Base-by-base conservation (phyloP, 1,139 yeast genomes). In the Hansenula lynferdii region DNA sequence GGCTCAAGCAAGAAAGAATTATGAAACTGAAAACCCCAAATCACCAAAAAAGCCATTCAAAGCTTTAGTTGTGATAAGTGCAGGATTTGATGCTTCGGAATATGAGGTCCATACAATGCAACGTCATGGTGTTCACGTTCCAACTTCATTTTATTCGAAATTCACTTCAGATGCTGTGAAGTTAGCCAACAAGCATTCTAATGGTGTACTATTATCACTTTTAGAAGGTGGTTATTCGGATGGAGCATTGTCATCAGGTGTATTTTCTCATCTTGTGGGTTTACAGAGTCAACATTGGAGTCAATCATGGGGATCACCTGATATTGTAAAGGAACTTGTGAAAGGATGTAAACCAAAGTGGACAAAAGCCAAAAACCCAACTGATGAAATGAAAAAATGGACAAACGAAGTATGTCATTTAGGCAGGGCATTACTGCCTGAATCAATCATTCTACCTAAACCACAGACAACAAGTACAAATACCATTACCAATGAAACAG, bases 81-180 rank as follows among this genome's bases (percentile, higher is more conserved):
- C 96, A 1, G 96, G 96, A 3, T 86, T 86, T 57, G 96, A 86
- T 62, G 95, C 95, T 3, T 81, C 87, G 21, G 96, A 86, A 57
- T 80, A 77, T 56, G 96, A 86, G 55, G 80, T 81, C 42, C 77
- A 78, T 17, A 77, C 80, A 42, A 86, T 86, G 96, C 95, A 86
- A 60, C 69, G 96, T 42, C 96, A 86, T 55, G 81, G 81, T 0
- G 86, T 83, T 25, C 80, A 82, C 49, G 90, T 86, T 5, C 96
- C 96, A 5, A 85, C 95, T 0, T 75, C 82, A 21, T 86, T 86
- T 57, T 86, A 82, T 57, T 72, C 85, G 19, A 72, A 71, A 29
- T 85, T 86, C 53, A 82, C 95, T 4, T 70, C 72, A 34, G 96
- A 85, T 56, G 80, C 84, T 2, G 77, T 80, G 12, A 72, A 71